phyloP scores from a whole-genome alignment of 129 eudicot genomes.

The Saussurea involucrata region DNA sequence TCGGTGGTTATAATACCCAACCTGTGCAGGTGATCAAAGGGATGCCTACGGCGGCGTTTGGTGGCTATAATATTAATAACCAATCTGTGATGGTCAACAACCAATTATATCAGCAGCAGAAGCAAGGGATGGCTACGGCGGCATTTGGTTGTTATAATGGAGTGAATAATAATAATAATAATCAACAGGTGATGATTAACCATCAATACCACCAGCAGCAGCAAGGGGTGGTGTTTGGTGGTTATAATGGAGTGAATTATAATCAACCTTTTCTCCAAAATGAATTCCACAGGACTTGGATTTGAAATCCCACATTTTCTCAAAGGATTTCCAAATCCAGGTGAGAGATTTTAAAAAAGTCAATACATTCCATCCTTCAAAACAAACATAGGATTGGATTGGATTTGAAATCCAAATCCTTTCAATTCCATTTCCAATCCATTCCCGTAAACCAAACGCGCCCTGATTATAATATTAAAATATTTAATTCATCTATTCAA shows the following conservation, averaged over 20 bases:
- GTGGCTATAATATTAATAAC: background rate
- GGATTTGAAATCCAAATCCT: too few species aligned
- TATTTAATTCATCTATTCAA: too few species aligned
- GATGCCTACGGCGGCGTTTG: background rate
- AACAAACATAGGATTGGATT: too few species aligned
- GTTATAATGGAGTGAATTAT: slow-evolving; percentile 7
- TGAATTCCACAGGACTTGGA: too few species aligned
- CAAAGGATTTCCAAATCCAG: too few species aligned
- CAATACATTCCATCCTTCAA: too few species aligned
- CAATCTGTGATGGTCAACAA: slow-evolving; percentile 5
- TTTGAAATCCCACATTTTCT: too few species aligned
- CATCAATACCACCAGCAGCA: background rate
- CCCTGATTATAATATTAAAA: too few species aligned
- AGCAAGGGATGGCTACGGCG: background rate
- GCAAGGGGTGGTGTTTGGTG: slow-evolving; percentile 13
- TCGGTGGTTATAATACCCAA: background rate
- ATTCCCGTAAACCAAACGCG: too few species aligned
- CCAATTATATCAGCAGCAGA: background rate
- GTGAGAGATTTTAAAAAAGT: too few species aligned
- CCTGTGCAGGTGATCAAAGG: slow-evolving; percentile 1
- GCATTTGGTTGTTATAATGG: background rate
- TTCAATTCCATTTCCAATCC: too few species aligned
- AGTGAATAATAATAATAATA: background rate
- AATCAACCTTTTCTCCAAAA: too few species aligned
- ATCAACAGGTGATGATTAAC: background rate